Percentiles rank a stretch among this genome's conserved stretches.
phyloP scores from a whole-genome alignment of 1,284 basidiomycete species.

The Rhodotorula mucilaginosa region DNA sequence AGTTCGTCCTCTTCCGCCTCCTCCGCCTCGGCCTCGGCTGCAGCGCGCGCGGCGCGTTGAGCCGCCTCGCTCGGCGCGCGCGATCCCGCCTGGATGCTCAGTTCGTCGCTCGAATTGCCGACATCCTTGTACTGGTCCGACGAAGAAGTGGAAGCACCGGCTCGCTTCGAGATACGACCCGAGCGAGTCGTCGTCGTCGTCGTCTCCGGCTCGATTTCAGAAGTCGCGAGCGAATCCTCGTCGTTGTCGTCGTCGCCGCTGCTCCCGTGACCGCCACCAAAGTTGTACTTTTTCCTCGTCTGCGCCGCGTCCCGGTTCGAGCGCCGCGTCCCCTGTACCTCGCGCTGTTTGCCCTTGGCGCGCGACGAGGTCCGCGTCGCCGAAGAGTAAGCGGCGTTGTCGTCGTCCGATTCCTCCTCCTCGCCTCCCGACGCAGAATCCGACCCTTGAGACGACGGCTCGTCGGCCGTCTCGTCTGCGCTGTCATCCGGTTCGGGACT shows the following conservation, averaged over 20 bases:
- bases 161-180: neutral
- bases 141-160: neutral
- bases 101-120: slow-evolving; percentile 12
- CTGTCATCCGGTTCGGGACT: slow-evolving; percentile 6
- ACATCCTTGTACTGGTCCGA: neutral
- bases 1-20: neutral
- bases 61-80: neutral
- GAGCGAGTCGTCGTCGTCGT: neutral
- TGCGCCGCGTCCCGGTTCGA: neutral
- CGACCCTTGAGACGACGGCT: neutral
- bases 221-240: neutral
- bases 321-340: neutral
- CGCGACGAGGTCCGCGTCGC: neutral
- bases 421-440: neutral
- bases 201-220: neutral
- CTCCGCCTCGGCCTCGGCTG: neutral
- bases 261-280: neutral
- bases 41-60: neutral
- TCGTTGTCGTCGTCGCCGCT: neutral
- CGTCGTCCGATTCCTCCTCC: slow-evolving; percentile 2
- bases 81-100: slow-evolving; percentile 3
- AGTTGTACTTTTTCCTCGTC: slow-evolving; percentile 11
- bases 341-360: neutral
- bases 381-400: neutral
- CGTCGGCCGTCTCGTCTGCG: slow-evolving; percentile 6